Evolutionary conservation across 345 rosid genomes (phyloP), one percentile per base, ranked within the genome.

Genomic region (Lepidium didymum): DNA sequence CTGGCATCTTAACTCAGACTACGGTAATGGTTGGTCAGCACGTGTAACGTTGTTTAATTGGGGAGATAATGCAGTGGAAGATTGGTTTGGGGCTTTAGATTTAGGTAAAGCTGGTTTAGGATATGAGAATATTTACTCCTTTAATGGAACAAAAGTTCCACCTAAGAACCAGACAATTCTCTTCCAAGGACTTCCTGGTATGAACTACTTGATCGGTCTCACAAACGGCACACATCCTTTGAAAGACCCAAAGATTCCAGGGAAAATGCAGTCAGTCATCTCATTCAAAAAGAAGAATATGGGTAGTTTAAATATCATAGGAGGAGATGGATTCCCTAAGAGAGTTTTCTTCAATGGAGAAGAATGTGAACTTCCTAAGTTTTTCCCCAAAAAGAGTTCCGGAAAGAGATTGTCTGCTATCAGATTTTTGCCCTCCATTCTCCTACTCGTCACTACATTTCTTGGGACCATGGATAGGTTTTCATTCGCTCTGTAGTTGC

Each of bases 181-280:
- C 69, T 73, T 94, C 62, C 92, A 86, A 53, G 97, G 96, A 2
- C 68, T 84, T 37, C 41, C 51, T 0, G 99, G 92, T 34, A 60
- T 87, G 79, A 89, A 91, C 69, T 94, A 68, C 79, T 79, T 94
- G 80, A 51, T 85, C 29, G 95, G 81, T 12, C 66, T 82, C 54
- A 59, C 63, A 3, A 91, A 94, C 23, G 97, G 96, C 38, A 62
- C 82, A 0, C 45, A 70, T 31, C 75, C 83, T 9, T 11, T 8
- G 1, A 56, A 44, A 12, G 89, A 84, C 45, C 92, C 94, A 0
- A 74, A 75, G 60, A 62, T 88, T 23, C 95, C 97, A 0, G 99
- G 99, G 38, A 94, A 94, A 74, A 90, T 88, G 74, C 99, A 94
- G 52, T 86, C 99, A 7, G 91, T 91, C 16, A 64, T 94, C 8